phyloP scores from a whole-genome alignment of 208 protist species.

The Kentomonas sorsogonicus region DNA sequence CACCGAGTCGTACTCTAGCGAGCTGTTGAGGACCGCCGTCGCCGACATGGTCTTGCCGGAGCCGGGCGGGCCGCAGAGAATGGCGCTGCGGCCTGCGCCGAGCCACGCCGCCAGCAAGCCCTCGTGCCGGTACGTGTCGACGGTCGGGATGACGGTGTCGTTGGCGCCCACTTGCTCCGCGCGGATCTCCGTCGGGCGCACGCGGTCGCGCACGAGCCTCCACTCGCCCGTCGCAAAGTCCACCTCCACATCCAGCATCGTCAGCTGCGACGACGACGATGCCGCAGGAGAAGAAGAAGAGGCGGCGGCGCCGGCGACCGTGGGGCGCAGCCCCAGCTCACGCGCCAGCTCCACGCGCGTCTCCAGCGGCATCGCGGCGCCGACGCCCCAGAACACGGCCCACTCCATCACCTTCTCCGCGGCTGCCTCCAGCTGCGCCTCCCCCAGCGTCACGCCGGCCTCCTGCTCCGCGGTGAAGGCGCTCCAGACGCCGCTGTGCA shows the following conservation, averaged over 20 bases:
- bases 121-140: constrained; percentile 98
- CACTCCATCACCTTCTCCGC: constrained; percentile 86
- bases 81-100: constrained; percentile 83
- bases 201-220: constrained; percentile 58
- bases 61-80: constrained; percentile 97
- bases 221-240: constrained; percentile 74
- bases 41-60: constrained; percentile 99
- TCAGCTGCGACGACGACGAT: too few species aligned
- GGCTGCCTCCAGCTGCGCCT: constrained; percentile 30
- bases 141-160: constrained; percentile 97
- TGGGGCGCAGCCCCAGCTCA: constrained; percentile 43
- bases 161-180: constrained; percentile 88
- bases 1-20: constrained; percentile 93
- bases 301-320: constrained; percentile 19
- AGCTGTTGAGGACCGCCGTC: constrained; percentile 82
- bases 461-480: constrained; percentile 89
- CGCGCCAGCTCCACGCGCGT: constrained; percentile 52
- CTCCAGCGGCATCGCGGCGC: constrained; percentile 57
- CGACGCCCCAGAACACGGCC: constrained; percentile 95
- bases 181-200: constrained; percentile 81
- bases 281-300: too few species aligned
- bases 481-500: constrained; percentile 85
- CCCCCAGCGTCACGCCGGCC: constrained; percentile 29
- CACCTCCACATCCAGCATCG: constrained; percentile 86
- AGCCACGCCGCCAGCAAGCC: constrained; percentile 95